Percentiles rank a stretch among this genome's conserved stretches.
Conservation (phyloP, 257 asterid species). For the Vinca minor region DNA sequence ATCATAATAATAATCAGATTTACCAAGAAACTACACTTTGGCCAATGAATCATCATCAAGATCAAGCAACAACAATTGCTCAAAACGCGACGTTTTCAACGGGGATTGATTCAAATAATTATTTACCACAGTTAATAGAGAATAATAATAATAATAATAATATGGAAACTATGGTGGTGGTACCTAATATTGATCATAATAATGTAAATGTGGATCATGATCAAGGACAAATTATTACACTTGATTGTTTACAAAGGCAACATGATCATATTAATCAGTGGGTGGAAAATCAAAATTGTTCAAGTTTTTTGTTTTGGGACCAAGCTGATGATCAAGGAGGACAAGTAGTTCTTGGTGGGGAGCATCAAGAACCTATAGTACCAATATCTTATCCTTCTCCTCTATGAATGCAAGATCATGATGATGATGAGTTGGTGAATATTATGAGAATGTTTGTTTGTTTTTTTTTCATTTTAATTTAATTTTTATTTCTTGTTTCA, state of each 20-base stretch:
- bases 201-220: conserved; percentile 27
- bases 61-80: too few relatives aligned
- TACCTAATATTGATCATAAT: too few relatives aligned
- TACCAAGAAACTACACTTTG: conserved; percentile 45
- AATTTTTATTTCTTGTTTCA: neutral
- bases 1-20: conserved; percentile 25
- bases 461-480: neutral
- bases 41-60: too few relatives aligned
- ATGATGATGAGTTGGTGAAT: too few relatives aligned
- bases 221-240: conserved; percentile 17
- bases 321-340: conserved; percentile 28
- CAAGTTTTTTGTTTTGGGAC: conserved; percentile 70
- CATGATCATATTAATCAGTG: conserved; percentile 48
- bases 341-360: conserved; percentile 32
- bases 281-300: conserved; percentile 54
- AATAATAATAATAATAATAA: too few relatives aligned
- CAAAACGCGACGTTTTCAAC: conserved; percentile 17
- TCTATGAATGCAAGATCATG: conserved; percentile 22
- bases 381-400: conserved; percentile 55
- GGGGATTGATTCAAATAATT: conserved; percentile 22
- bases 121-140: conserved; percentile 40
- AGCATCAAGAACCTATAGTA: conserved; percentile 21
- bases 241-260: conserved; percentile 16
- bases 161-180: too few relatives aligned
- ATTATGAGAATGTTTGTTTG: too few relatives aligned